phyloP scores from a whole-genome alignment of 306 rosid species.

The Heteromeles arbutifolia region DNA sequence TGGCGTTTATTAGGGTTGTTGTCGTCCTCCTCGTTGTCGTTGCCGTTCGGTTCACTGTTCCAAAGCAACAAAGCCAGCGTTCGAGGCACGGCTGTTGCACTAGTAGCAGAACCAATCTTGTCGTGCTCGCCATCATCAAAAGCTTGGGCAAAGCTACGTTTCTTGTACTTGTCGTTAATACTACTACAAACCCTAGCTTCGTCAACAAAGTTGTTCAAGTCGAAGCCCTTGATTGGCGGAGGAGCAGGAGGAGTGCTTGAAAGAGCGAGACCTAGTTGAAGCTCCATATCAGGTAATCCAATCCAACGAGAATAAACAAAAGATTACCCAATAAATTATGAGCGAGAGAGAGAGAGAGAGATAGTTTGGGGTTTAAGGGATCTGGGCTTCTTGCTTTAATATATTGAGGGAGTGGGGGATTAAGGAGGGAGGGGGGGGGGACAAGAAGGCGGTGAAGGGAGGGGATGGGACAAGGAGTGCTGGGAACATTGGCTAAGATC shows the following conservation, averaged over 20 bases:
- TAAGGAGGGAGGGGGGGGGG: not conserved
- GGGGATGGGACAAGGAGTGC: slow-evolving; percentile 43
- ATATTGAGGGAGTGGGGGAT: not conserved
- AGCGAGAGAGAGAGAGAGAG: not conserved
- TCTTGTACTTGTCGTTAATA: slow-evolving; percentile 2
- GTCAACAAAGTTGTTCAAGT: slow-evolving; percentile 13
- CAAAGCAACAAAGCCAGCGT: slow-evolving; percentile 61
- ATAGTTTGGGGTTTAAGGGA: slow-evolving; percentile 1
- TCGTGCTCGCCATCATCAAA: slow-evolving; percentile 1
- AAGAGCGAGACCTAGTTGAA: slow-evolving; percentile 68
- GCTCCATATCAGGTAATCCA: slow-evolving; percentile 45
- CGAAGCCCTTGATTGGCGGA: slow-evolving; percentile 10
- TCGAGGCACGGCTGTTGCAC: slow-evolving; percentile 17
- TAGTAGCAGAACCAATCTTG: not conserved
- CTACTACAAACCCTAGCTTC: not conserved
- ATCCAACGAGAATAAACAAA: slow-evolving; percentile 15
- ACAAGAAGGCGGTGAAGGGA: not conserved
- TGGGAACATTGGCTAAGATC: slow-evolving; percentile 30
- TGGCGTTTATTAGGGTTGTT: not conserved
- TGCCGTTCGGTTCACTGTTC: slow-evolving; percentile 34
- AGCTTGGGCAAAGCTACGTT: slow-evolving; percentile 34
- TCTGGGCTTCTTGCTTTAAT: slow-evolving; percentile 7
- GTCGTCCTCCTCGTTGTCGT: slow-evolving; percentile 16
- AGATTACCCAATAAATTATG: not conserved
- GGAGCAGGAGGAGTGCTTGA: slow-evolving; percentile 17